Base-by-base conservation (phyloP, 1,139 yeast species). In the Debaryomyces nepalensis region DNA sequence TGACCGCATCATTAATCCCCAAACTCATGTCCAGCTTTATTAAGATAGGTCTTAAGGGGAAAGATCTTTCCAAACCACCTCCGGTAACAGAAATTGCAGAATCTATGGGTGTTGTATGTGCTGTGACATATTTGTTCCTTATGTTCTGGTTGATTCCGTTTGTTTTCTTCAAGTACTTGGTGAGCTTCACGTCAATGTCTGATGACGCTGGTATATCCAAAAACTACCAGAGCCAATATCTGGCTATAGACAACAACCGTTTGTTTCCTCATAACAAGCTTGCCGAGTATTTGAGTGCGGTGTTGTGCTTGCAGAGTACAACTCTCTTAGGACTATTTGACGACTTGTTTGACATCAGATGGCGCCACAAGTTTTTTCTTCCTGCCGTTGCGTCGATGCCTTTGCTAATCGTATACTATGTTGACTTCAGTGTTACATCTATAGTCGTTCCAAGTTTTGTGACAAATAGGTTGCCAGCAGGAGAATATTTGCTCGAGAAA, bases 311-410 rank as follows among this genome's bases (percentile, higher is more conserved):
- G 37, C 91, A 89, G 63, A 81, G 91, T 51, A 91, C 95, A 61
- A 77, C 90, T 12, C 68, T 95, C 41, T 72, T 93, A 39, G 99
- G 99, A 0, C 75, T 93, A 20, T 87, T 95, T 40, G 99, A 93
- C 62, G 99, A 93, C 65, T 72, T 93, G 54, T 93, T 93, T 59
- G 99, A 93, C 63, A 83, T 93, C 48, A 79, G 97, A 52, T 93
- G 99, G 99, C 76, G 99, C 59, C 96, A 93, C 68, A 93, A 93
- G 71, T 89, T 93, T 66, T 89, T 93, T 58, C 63, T 93, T 52
- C 99, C 99, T 0, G 97, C 97, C 0, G 81, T 95, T 43, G 97
- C 97, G 0, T 84, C 96, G 1, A 82, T 93, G 39, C 99, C 99
- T 3, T 73, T 95, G 54, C 73, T 93, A 47, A 81, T 93, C 21